Conservation (phyloP, 805 yeast genomes). For the Candida koratica region DNA sequence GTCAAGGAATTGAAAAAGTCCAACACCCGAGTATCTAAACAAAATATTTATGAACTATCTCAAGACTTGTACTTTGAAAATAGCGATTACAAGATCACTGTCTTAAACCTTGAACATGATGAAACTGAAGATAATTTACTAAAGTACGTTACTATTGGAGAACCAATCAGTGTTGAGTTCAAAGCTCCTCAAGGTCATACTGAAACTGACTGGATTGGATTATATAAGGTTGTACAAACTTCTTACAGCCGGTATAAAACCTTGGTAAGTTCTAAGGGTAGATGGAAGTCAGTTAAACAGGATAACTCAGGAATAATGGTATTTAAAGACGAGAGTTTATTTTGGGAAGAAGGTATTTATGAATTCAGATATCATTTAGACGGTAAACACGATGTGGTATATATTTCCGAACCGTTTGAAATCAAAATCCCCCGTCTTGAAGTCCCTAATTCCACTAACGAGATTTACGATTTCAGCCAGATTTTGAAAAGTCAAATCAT, state of each 20-base stretch:
- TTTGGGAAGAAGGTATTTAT: constrained; percentile 67
- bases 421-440: constrained; percentile 41
- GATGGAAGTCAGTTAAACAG: constrained; percentile 50
- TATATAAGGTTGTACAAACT: constrained; percentile 61
- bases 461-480: constrained; percentile 28
- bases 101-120: constrained; percentile 20
- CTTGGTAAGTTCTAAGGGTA: constrained; percentile 56
- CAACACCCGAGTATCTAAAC: constrained; percentile 28
- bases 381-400: constrained; percentile 66
- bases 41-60: constrained; percentile 36
- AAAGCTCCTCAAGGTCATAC: constrained; percentile 47
- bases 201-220: constrained; percentile 69
- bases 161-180: constrained; percentile 54
- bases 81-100: constrained; percentile 28
- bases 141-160: constrained; percentile 39
- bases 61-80: constrained; percentile 37
- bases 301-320: constrained; percentile 42
- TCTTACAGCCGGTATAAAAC: constrained; percentile 54
- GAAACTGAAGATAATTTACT: constrained; percentile 12
- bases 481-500: constrained; percentile 30
- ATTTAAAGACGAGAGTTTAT: constrained; percentile 47
- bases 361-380: constrained; percentile 70
- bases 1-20: constrained; percentile 38
- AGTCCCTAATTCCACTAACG: constrained; percentile 27
- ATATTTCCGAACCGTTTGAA: constrained; percentile 64